Conservation (phyloP, 805 yeast genomes). For the Zygoascus biomembranicola region DNA sequence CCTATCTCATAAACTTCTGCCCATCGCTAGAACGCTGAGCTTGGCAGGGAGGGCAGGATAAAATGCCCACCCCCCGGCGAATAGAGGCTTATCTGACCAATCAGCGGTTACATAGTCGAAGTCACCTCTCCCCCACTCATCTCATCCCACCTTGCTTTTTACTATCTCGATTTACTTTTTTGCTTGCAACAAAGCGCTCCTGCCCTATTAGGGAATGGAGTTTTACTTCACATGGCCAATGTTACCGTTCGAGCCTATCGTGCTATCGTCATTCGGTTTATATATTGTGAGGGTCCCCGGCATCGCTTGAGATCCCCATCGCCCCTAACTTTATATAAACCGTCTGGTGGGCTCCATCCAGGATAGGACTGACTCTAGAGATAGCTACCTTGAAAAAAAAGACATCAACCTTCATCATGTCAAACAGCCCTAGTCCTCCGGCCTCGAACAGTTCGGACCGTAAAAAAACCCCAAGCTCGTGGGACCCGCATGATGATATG, state of each 20-base stretch:
- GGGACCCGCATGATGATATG: slow-evolving; percentile 75
- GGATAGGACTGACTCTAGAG: too few relatives aligned
- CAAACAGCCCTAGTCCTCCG: background rate
- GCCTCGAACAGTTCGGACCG: slow-evolving; percentile 9
- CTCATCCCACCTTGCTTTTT: background rate
- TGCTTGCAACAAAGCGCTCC: background rate
- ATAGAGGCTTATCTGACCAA: background rate
- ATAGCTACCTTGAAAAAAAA: too few relatives aligned
- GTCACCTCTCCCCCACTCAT: background rate
- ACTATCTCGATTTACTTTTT: background rate
- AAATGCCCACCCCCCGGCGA: too few relatives aligned
- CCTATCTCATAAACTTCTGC: too few relatives aligned
- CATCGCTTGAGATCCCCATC: background rate
- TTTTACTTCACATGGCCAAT: background rate
- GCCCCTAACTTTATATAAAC: too few relatives aligned
- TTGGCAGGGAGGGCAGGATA: too few relatives aligned
- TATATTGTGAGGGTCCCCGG: background rate
- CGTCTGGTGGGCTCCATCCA: too few relatives aligned
- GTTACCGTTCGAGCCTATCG: background rate
- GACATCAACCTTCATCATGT: background rate
- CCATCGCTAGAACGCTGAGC: too few relatives aligned
- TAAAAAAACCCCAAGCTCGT: slow-evolving; percentile 43
- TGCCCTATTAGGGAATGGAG: background rate
- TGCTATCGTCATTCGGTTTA: background rate
- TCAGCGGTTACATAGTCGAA: background rate